Evolutionary conservation across 2,329 filamentous ascomycete species (phyloP).

Genomic region (Cladophialophora psammophila): DNA sequence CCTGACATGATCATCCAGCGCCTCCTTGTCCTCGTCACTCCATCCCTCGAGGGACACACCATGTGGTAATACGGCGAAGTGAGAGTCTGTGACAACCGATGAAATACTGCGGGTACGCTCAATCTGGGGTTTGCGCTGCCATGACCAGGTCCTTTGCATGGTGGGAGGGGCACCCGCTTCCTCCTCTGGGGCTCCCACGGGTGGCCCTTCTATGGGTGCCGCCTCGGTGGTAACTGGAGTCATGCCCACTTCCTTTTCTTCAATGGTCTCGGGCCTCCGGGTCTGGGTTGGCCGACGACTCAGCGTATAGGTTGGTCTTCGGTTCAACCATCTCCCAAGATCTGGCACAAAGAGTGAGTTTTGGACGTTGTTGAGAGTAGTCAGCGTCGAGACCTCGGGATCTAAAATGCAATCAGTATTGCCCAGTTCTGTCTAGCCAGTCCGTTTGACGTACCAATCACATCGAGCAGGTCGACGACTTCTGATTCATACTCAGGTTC

Average conservation of each 20-base stretch:
- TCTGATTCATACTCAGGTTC: slow-evolving; percentile 64
- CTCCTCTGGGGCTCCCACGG: slow-evolving; percentile 28
- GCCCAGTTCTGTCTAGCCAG: neutral
- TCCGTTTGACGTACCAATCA: slow-evolving; percentile 63
- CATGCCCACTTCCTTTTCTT: slow-evolving; percentile 52
- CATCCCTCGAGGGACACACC: slow-evolving; percentile 76
- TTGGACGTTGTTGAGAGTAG: slow-evolving; percentile 86
- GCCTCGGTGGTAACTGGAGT: slow-evolving; percentile 48
- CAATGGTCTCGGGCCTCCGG: slow-evolving; percentile 19
- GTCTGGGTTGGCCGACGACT: slow-evolving; percentile 26
- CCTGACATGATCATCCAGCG: slow-evolving; percentile 84
- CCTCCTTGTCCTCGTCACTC: slow-evolving; percentile 74
- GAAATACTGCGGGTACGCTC: slow-evolving; percentile 65
- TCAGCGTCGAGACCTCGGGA: slow-evolving; percentile 81
- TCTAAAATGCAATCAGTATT: slow-evolving; percentile 58
- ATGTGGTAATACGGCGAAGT: slow-evolving; percentile 81
- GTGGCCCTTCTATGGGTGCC: slow-evolving; percentile 45
- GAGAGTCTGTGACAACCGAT: slow-evolving; percentile 71
- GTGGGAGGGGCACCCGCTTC: slow-evolving; percentile 17
- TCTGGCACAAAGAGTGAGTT: slow-evolving; percentile 88
- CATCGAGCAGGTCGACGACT: slow-evolving; percentile 72
- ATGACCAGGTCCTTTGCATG: slow-evolving; percentile 36
- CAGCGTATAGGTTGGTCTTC: slow-evolving; percentile 75
- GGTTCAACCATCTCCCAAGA: slow-evolving; percentile 76
- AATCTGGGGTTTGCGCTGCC: slow-evolving; percentile 36